Evolutionary conservation across 2,329 filamentous ascomycete genomes (phyloP), one percentile per base, ranked within the genome.

Genomic region (Fusarium nematophilum): DNA sequence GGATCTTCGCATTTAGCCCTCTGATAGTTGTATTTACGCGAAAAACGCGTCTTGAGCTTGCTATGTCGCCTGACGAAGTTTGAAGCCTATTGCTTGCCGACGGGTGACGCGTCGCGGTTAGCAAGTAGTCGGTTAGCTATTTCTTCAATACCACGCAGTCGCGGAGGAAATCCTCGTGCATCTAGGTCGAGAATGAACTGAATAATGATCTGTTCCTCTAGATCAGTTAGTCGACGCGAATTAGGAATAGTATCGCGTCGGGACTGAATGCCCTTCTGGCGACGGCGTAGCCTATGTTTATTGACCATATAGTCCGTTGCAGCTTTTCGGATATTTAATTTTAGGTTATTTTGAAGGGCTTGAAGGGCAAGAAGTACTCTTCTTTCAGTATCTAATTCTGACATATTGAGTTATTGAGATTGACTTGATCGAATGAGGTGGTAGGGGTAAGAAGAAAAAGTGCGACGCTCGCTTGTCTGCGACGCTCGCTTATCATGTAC

Each of bases 31-130:
- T 65, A 64, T 51, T 21, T 54, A 17, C 57, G 62, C 52, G 48
- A 52, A 33, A 53, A 63, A 60, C 60, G 66, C 56, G 62, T 71
- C 46, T 34, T 27, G 26, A 69, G 63, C 45, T 64, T 57, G 59
- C 37, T 56, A 54, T 59, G 56, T 46, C 64, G 64, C 45, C 66
- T 64, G 29, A 72, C 52, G 43, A 72, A 72, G 67, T 67, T 67
- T 7, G 15, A 40, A 18, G 64, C 60, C 66, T 58, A 72, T 49
- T 53, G 42, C 30, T 53, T 53, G 13, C 67, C 62, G 33, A 72
- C 64, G 13, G 37, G 39, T 45, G 37, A 44, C 48, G 42, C 64
- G 48, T 57, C 51, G 51, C 63, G 65, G 27, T 30, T 13, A 30
- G 27, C n/a, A n/a, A n/a, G n/a, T n/a, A n/a, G n/a, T n/a, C n/a